A percentile compares a stretch with the other conserved stretches of the same genome.
phyloP scores from a whole-genome alignment of 306 rosid genomes.

The Acacia confusa region DNA sequence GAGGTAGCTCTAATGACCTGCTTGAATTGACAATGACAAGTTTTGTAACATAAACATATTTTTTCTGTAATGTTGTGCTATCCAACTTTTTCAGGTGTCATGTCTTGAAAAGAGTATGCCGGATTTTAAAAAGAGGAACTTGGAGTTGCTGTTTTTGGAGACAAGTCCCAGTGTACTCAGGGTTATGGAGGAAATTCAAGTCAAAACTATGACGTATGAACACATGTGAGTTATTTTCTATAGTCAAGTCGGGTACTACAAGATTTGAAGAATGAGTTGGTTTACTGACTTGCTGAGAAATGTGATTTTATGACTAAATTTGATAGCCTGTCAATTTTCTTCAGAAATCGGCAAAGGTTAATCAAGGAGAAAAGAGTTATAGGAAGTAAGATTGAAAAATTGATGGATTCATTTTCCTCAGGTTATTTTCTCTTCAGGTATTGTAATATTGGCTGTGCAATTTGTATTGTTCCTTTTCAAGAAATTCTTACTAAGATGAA shows the following conservation, averaged over 20 bases:
- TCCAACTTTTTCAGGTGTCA: conserved; percentile 52
- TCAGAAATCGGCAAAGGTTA: conserved; percentile 74
- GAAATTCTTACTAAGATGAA: conserved; percentile 21
- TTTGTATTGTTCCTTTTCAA: conserved; percentile 1
- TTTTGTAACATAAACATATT: conserved; percentile 7
- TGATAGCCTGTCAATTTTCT: conserved; percentile 39
- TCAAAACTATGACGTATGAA: conserved; percentile 75
- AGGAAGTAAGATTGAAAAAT: conserved; percentile 86
- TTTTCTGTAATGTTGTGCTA: conserved; percentile 5
- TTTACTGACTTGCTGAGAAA: conserved; percentile 24
- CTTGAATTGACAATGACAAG: conserved; percentile 20
- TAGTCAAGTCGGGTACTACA: not conserved
- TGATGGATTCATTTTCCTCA: conserved; percentile 88
- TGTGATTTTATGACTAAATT: conserved; percentile 7
- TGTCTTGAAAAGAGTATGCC: conserved; percentile 58
- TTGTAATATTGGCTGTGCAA: conserved; percentile 21
- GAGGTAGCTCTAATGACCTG: conserved; percentile 58
- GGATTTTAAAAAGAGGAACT: conserved; percentile 66
- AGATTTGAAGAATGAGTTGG: no score
- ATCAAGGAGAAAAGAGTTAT: conserved; percentile 78
- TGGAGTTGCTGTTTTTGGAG: conserved; percentile 67
- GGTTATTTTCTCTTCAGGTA: conserved; percentile 90
- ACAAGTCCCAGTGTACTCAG: conserved; percentile 49
- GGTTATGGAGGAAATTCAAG: conserved; percentile 75
- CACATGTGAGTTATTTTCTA: conserved; percentile 58